phyloP scores from a whole-genome alignment of 768 basidiomycete species.

The Termitomyces eurrhizus region DNA sequence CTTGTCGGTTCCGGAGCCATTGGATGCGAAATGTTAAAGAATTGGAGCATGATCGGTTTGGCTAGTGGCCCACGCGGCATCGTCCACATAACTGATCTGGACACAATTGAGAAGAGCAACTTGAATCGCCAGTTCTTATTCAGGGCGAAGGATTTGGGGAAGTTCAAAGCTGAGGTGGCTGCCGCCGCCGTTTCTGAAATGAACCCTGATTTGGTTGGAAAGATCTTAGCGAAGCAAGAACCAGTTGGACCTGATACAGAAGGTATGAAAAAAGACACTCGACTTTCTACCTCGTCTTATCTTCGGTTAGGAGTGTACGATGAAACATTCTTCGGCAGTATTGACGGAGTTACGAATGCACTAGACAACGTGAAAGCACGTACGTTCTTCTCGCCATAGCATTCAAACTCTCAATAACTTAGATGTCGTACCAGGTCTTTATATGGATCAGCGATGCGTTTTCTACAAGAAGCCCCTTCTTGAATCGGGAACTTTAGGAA shows the following conservation, averaged over 20 bases:
- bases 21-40: conserved; percentile 99
- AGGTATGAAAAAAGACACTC: conserved; percentile 45
- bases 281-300: not conserved
- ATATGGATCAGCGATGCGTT: conserved; percentile 98
- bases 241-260: conserved; percentile 92
- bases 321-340: conserved; percentile 78
- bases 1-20: conserved; percentile 98
- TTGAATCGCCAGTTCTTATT: conserved; percentile 98
- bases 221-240: conserved; percentile 87
- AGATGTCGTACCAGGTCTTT: conserved; percentile 58
- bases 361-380: conserved; percentile 96
- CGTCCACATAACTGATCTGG: conserved; percentile 94
- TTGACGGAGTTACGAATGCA: conserved; percentile 97
- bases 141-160: conserved; percentile 91
- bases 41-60: conserved; percentile 99
- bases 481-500: conserved; percentile 97
- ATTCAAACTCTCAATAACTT: not conserved
- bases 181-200: conserved; percentile 89
- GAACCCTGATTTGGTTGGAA: conserved; percentile 87
- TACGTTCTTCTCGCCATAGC: conserved; percentile 33
- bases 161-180: conserved; percentile 96
- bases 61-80: conserved; percentile 73
- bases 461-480: conserved; percentile 94
- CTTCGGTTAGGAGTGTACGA: conserved; percentile 82
- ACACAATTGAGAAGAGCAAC: conserved; percentile 99